Evolutionary conservation across 306 rosid species (phyloP).

Genomic region (Potentilla sterilis): DNA sequence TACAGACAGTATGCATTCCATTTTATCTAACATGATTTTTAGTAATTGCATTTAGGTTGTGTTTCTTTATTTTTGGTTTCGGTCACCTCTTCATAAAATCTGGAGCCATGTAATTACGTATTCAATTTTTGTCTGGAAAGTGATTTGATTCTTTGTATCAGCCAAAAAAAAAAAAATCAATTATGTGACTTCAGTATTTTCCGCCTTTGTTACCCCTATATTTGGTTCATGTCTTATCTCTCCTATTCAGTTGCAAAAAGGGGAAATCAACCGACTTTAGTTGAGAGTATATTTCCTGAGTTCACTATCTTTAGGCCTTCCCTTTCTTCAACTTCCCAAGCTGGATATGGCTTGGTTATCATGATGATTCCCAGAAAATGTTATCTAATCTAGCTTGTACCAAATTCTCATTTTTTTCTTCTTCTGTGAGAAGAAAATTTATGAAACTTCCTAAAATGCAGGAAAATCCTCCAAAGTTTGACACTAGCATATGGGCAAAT

Average conservation of each 20-base stretch:
- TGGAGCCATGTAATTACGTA: not conserved
- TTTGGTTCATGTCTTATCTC: not conserved
- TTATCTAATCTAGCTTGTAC: not conserved
- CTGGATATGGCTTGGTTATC: not conserved
- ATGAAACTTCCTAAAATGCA: conserved; percentile 38
- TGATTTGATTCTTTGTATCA: not conserved
- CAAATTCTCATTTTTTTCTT: not conserved
- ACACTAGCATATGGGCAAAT: conserved; percentile 98
- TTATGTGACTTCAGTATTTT: not conserved
- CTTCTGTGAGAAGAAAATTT: not conserved
- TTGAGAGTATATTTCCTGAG: not conserved
- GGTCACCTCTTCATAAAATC: conserved; percentile 13
- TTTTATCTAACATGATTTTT: conserved; percentile 7
- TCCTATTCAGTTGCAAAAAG: not conserved
- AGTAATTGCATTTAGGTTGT: not conserved
- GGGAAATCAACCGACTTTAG: not conserved
- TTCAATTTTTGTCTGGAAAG: not conserved
- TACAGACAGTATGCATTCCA: conserved; percentile 8
- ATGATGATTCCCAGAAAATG: not conserved
- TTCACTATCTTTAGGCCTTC: not conserved
- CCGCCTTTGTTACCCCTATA: not conserved
- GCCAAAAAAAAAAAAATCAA: not conserved
- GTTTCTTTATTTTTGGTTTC: not conserved
- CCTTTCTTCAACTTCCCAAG: not conserved
- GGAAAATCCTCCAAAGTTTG: conserved; percentile 92